Base-by-base conservation (phyloP, 2,329 filamentous ascomycete genomes). In the Aspergillus sergii region DNA sequence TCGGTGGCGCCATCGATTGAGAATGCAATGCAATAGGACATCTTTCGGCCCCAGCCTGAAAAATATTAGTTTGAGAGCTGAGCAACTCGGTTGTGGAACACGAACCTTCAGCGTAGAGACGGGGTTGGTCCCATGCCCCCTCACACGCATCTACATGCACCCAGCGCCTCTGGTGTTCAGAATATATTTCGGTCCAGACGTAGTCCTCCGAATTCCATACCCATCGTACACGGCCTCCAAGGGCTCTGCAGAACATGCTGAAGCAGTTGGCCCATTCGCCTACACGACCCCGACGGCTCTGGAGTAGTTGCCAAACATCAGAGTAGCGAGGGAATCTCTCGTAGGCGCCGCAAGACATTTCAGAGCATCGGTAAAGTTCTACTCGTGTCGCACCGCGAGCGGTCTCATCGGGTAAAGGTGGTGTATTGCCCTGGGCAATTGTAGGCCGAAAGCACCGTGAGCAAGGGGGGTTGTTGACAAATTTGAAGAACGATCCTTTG, bases 211-310 rank as follows among this genome's bases (percentile, higher is more conserved):
- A 90, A 71, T 98, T 98, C 95, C 95, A 99, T 12, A 99, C 91
- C 95, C 95, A 99, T 73, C 95, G 88, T 28, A 97, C 93, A 65
- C 94, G 88, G 64, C 91, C 92, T 57, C 94, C 94, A 16, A 98
- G 88, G 5, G 95, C 95, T 64, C 94, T 88, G 83, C 94, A 98
- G 58, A 99, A 86, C 95, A 98, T 98, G 81, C 91, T 94, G 81
- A 99, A 99, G 84, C 94, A 97, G 80, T 97, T 98, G 69, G 93
- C 93, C 93, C 95, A 98, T 81, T 99, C 95, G 65, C 95, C 95
- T 65, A 91, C 91, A 69, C 95, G 89, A 41, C 95, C 95, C 69
- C 91, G 87, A 69, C 92, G 85, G 32, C 93, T 96, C 77, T 97
- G 91, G 50, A 99, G 82, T 64, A 98, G 81, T 57, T 93, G 90